Evolutionary conservation across 2,329 filamentous ascomycete genomes (phyloP).

Genomic region (Colletotrichum salicis): DNA sequence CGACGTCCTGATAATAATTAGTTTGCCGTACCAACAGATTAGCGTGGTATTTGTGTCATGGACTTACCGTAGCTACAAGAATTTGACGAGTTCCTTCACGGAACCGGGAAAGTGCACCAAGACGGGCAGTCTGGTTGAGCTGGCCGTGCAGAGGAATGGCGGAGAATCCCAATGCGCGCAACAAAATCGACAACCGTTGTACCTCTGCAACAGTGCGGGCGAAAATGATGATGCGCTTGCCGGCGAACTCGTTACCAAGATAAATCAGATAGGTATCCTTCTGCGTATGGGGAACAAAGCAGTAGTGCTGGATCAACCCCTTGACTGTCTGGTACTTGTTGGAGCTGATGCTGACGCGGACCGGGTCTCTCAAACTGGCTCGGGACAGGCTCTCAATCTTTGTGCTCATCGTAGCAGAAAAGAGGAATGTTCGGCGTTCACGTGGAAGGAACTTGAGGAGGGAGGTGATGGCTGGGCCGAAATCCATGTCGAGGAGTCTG

Average conservation of each 20-base stretch:
- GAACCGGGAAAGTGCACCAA: conserved; percentile 93
- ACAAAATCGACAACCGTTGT: conserved; percentile 83
- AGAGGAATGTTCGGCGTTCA: conserved; percentile 84
- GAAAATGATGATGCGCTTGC: conserved; percentile 91
- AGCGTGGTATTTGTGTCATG: not conserved
- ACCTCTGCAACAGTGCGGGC: conserved; percentile 92
- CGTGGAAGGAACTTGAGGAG: conserved; percentile 88
- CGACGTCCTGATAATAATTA: conserved; percentile 71
- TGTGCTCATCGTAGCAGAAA: conserved; percentile 92
- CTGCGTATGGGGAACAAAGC: conserved; percentile 85
- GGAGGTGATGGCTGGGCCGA: conserved; percentile 91
- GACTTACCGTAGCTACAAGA: conserved; percentile 80
- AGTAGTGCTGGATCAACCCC: conserved; percentile 85
- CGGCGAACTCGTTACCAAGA: conserved; percentile 85
- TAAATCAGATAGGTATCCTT: conserved; percentile 93
- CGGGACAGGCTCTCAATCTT: conserved; percentile 94
- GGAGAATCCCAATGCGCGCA: conserved; percentile 85
- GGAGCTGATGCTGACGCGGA: conserved; percentile 82
- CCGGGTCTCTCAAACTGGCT: conserved; percentile 85
- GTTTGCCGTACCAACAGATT: not conserved
- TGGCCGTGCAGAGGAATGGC: conserved; percentile 95
- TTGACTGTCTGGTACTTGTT: conserved; percentile 93
- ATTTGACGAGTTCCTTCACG: conserved; percentile 82
- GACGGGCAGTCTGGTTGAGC: conserved; percentile 84
- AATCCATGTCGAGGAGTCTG: conserved; percentile 90